phyloP scores from a whole-genome alignment of 2,329 filamentous ascomycete genomes.

The Didymella glomerata region DNA sequence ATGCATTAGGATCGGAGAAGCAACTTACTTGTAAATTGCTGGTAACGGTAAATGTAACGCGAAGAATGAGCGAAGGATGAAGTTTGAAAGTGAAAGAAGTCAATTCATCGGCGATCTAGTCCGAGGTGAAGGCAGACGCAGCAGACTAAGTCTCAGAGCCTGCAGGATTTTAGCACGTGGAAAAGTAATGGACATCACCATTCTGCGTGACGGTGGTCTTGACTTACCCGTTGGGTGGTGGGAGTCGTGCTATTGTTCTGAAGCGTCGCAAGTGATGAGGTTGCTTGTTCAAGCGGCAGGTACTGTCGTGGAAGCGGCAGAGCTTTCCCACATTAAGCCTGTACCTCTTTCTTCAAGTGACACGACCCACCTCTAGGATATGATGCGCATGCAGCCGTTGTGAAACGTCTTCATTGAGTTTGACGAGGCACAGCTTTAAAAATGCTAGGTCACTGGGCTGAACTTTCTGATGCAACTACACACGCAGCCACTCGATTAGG shows the following conservation, averaged over 20 bases:
- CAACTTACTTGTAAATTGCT: constrained; percentile 1
- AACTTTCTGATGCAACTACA: too few species aligned
- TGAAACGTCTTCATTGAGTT: neutral
- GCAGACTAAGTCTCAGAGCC: neutral
- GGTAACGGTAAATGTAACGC: neutral
- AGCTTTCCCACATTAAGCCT: constrained; percentile 9
- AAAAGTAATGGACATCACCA: neutral
- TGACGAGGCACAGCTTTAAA: neutral
- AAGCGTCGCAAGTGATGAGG: constrained; percentile 2
- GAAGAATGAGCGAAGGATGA: neutral
- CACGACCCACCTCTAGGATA: constrained; percentile 4
- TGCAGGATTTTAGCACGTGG: constrained; percentile 3
- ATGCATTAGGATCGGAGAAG: neutral
- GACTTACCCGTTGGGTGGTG: neutral
- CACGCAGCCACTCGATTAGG: neutral
- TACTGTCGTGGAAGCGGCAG: constrained; percentile 22
- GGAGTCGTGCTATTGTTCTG: neutral
- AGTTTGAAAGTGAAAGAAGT: neutral
- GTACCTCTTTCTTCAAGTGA: constrained; percentile 18
- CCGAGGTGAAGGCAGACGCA: neutral
- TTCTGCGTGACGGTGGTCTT: neutral
- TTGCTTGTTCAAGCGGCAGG: constrained; percentile 11
- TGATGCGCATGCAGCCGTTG: constrained; percentile 5
- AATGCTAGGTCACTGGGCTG: neutral
- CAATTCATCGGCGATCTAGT: neutral